phyloP scores from a whole-genome alignment of 179 eudicot genomes.

The Corrigiola litoralis region DNA sequence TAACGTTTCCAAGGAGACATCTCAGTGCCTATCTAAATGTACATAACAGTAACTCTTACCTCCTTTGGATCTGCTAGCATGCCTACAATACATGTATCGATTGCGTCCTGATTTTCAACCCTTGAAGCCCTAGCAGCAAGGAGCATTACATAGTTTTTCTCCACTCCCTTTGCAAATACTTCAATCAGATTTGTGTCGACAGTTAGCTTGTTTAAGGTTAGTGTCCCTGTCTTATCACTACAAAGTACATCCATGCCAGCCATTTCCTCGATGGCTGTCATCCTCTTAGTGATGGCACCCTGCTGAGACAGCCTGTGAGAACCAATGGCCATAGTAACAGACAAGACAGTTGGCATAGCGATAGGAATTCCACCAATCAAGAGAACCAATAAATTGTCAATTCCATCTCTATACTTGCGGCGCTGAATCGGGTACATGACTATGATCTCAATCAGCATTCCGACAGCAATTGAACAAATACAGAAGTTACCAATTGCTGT shows the following conservation, averaged over 20 bases:
- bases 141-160: slow-evolving; percentile 59
- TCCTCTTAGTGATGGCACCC: slow-evolving; percentile 93
- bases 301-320: slow-evolving; percentile 89
- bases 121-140: slow-evolving; percentile 93
- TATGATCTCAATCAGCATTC: slow-evolving; percentile 70
- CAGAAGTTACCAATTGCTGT: slow-evolving; percentile 92
- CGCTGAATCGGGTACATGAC: slow-evolving; percentile 91
- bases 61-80: slow-evolving; percentile 91
- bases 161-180: slow-evolving; percentile 76
- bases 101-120: slow-evolving; percentile 90
- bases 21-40: background rate
- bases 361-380: slow-evolving; percentile 97
- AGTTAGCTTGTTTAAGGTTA: slow-evolving; percentile 74
- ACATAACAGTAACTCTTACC: slow-evolving; percentile 33
- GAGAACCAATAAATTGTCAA: slow-evolving; percentile 77
- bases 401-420: slow-evolving; percentile 73
- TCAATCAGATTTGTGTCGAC: slow-evolving; percentile 67
- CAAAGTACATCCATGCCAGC: slow-evolving; percentile 95
- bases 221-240: slow-evolving; percentile 91
- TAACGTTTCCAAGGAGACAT: background rate
- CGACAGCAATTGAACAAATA: slow-evolving; percentile 88
- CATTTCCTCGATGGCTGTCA: slow-evolving; percentile 98
- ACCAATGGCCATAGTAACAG: slow-evolving; percentile 96
- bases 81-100: slow-evolving; percentile 83
- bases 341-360: slow-evolving; percentile 92